phyloP scores from a whole-genome alignment of 371 early-diverging fungal genomes.

The Actinomortierella wolfii region DNA sequence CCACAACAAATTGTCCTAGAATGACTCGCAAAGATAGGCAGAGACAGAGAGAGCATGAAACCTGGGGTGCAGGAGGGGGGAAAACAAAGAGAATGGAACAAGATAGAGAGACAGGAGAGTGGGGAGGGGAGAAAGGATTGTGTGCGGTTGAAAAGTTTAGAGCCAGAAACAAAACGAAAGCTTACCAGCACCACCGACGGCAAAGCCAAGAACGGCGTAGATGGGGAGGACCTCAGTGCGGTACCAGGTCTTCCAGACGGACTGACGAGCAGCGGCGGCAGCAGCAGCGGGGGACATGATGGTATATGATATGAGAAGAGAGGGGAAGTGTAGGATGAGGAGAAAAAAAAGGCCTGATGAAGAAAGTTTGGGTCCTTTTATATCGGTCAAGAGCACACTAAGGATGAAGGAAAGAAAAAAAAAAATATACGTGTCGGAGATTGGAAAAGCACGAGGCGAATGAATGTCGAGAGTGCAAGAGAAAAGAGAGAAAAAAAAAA shows the following conservation, averaged over 20 bases:
- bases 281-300: conserved; percentile 40
- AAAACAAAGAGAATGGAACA: background rate
- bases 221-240: conserved; percentile 70
- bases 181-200: conserved; percentile 58
- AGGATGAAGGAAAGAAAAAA: too few relatives aligned
- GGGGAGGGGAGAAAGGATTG: too few relatives aligned
- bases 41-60: background rate
- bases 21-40: background rate
- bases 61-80: background rate
- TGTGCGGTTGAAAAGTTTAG: background rate
- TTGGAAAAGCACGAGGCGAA: too few relatives aligned
- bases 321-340: too few relatives aligned
- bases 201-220: conserved; percentile 63
- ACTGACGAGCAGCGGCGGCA: conserved; percentile 47
- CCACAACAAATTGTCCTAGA: background rate
- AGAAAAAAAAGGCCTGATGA: background rate
- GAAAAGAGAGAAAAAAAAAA: too few relatives aligned
- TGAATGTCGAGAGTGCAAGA: too few relatives aligned
- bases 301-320: background rate
- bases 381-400: too few relatives aligned
- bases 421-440: too few relatives aligned
- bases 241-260: conserved; percentile 56
- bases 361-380: background rate
- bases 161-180: background rate
- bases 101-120: too few relatives aligned